phyloP scores from a whole-genome alignment of 2,329 filamentous ascomycete species.

The Fusarium virguliforme region DNA sequence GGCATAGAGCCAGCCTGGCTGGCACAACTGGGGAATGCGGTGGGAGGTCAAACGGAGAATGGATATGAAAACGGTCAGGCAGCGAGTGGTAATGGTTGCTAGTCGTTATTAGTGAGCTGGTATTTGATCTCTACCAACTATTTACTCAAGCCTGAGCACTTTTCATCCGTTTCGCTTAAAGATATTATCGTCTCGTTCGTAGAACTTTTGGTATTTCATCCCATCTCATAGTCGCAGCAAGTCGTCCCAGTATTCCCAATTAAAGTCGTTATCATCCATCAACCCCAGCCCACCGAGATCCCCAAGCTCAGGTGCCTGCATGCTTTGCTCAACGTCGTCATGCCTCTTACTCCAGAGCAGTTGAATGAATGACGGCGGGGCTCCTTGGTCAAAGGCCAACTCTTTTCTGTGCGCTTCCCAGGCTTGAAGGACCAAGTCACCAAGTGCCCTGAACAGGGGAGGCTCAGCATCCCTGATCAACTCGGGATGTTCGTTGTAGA shows the following conservation, averaged over 20 bases:
- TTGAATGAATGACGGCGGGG: conserved; percentile 25
- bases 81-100: background rate
- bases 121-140: background rate
- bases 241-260: conserved; percentile 47
- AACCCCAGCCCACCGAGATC: conserved; percentile 20
- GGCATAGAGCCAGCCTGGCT: background rate
- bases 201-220: too few species aligned
- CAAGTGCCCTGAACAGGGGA: conserved; percentile 27
- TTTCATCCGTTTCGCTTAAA: background rate
- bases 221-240: conserved; percentile 35
- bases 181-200: background rate
- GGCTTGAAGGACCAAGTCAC: conserved; percentile 41
- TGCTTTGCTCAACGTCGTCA: background rate
- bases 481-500: conserved; percentile 48
- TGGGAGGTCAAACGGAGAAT: background rate
- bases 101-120: background rate
- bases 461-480: conserved; percentile 21
- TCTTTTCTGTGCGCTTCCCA: conserved; percentile 42
- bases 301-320: background rate
- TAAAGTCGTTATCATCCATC: conserved; percentile 15
- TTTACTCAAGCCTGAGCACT: background rate
- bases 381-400: background rate
- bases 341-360: conserved; percentile 21
- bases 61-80: background rate
- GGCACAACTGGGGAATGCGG: background rate